Base-by-base conservation (phyloP, 2,329 filamentous ascomycete genomes). In the Hypoxylon sp. region DNA sequence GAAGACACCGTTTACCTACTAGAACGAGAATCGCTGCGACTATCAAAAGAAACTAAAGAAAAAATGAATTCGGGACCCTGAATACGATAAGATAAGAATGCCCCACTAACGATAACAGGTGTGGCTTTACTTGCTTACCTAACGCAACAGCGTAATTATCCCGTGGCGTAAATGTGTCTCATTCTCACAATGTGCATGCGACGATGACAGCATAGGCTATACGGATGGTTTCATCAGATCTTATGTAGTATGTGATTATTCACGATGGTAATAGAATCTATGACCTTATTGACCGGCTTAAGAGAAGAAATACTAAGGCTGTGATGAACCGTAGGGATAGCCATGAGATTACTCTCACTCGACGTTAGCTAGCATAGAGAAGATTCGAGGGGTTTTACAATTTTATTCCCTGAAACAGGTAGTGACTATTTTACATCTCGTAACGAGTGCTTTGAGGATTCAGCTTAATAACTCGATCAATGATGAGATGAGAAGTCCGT, bases 71-170 rank as follows among this genome's bases (percentile, higher is more conserved):
- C n/a, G 27, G 50, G 50, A 35, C 22, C 42, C 53, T 58, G 49
- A 48, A 31, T 17, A n/a, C 22, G 64, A 70, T 70, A 70, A 70
- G 64, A 68, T 68, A 65, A 63, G 20, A 6, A 25, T 1, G 17
- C 14, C 50, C 59, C 50, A 62, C 57, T 13, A 13, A n/a, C n/a
- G 33, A 51, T 61, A 53, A 40, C 8, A 4, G 17, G 20, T 49
- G 44, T 31, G 55, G 30, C 55, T 37, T 46, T 14, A 17, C 8
- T 17, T 42, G 6, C 6, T 14, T 57, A 35, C n/a, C 14, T 42
- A 17, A 27, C 25, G 25, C 5, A 27, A 27, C 25, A 27, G 48
- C 2, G 14, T 31, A n/a, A 8, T 33, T 3, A 27, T 50, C 13
- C 14, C 46, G 54, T 57, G 54, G 54, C 54, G 54, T 46, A 40